Conservation (phyloP, 2,329 filamentous ascomycete genomes). For the Verticillium alfalfae region DNA sequence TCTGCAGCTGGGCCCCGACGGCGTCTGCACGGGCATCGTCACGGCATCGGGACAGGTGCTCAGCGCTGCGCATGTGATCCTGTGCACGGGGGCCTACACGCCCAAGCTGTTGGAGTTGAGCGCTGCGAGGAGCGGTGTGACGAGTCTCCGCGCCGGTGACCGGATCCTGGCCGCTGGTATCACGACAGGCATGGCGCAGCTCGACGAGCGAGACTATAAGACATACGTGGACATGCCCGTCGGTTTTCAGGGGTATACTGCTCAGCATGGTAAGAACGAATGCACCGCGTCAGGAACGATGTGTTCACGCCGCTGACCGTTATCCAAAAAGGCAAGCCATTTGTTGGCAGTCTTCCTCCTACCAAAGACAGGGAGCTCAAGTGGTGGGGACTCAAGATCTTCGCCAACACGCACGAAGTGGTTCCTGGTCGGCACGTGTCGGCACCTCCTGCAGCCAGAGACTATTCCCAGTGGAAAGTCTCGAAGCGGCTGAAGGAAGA, state of each 20-base stretch:
- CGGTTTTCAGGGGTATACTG: conserved; percentile 33
- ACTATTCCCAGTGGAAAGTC: conserved; percentile 61
- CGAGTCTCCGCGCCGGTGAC: conserved; percentile 43
- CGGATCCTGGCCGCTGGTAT: conserved; percentile 56
- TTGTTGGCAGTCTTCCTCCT: conserved; percentile 53
- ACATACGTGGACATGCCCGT: conserved; percentile 44
- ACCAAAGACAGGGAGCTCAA: conserved; percentile 46
- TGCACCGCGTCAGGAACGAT: conserved; percentile 17
- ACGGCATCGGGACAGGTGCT: conserved; percentile 37
- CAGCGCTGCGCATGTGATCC: conserved; percentile 43
- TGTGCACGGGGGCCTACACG: conserved; percentile 55
- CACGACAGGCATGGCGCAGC: conserved; percentile 49
- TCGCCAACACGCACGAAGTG: conserved; percentile 48
- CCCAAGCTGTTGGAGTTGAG: conserved; percentile 48
- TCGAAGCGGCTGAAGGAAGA: conserved; percentile 49
- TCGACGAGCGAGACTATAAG: conserved; percentile 39
- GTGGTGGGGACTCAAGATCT: conserved; percentile 58
- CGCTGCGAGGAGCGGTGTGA: conserved; percentile 37
- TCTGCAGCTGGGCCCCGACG: conserved; percentile 30
- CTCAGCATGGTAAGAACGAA: conserved; percentile 20
- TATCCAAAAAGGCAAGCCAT: conserved; percentile 34
- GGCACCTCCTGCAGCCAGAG: conserved; percentile 45
- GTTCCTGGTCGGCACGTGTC: conserved; percentile 50
- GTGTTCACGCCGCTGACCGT: conserved; percentile 19
- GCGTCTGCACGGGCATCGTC: conserved; percentile 41